phyloP scores from a whole-genome alignment of 1,139 yeast species.

The Magnusiomyces magnusii region DNA sequence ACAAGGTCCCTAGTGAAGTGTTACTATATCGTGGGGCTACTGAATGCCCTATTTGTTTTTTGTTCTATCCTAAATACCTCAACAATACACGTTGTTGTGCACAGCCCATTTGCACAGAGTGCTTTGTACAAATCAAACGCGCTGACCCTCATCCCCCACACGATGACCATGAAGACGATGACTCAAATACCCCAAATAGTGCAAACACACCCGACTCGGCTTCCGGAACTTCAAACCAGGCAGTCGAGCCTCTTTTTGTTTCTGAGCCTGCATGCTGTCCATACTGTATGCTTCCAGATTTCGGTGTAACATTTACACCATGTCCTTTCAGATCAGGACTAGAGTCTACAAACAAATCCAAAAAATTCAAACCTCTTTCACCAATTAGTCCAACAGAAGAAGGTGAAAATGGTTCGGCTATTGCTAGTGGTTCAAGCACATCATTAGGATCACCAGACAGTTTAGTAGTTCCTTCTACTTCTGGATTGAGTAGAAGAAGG shows the following conservation, averaged over 20 bases:
- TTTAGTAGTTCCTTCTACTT: slow-evolving; percentile 4
- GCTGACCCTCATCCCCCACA: slow-evolving; percentile 95
- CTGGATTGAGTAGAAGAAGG: slow-evolving; percentile 12
- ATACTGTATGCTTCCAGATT: slow-evolving; percentile 80
- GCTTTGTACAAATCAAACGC: slow-evolving; percentile 92
- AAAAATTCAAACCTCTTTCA: background rate
- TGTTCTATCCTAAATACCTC: slow-evolving; percentile 70
- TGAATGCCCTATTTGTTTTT: slow-evolving; percentile 94
- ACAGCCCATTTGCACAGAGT: slow-evolving; percentile 92
- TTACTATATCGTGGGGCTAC: slow-evolving; percentile 54
- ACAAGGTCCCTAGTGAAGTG: slow-evolving; percentile 29
- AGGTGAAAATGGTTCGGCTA: background rate
- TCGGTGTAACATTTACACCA: slow-evolving; percentile 74
- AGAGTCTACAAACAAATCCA: slow-evolving; percentile 4
- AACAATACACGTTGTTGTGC: slow-evolving; percentile 85
- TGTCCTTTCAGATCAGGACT: slow-evolving; percentile 40
- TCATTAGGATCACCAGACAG: background rate
- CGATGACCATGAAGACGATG: slow-evolving; percentile 36
- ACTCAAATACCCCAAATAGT: slow-evolving; percentile 21
- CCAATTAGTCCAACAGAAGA: slow-evolving; percentile 6
- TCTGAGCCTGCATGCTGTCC: slow-evolving; percentile 92
- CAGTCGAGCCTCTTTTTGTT: slow-evolving; percentile 39
- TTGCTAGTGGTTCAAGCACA: background rate
- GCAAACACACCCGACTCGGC: slow-evolving; percentile 19
- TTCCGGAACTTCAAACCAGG: background rate